These are phyloP conservation scores for Berkeleyomyces basicola DNA, from an alignment of 2,329 filamentous ascomycete species.

Conservation along the genomic window DNA sequence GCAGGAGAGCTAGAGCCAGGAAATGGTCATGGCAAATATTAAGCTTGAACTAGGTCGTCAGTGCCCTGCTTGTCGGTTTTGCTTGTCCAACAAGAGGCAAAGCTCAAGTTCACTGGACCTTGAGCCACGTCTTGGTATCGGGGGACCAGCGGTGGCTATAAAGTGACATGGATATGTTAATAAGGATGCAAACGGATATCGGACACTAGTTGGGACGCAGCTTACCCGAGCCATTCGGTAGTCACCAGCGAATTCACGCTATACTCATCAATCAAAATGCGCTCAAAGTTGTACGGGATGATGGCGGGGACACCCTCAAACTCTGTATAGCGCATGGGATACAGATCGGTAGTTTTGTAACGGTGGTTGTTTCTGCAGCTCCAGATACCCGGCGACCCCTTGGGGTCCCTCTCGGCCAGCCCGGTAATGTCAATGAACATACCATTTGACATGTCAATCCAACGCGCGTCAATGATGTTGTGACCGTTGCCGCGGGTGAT, in stretches of 20 bases:
- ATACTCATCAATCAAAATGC: slow-evolving; percentile 50
- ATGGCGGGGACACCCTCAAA: slow-evolving; percentile 59
- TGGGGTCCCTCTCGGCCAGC: slow-evolving; percentile 48
- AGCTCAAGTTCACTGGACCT: slow-evolving; percentile 18
- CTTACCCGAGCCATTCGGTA: slow-evolving; percentile 47
- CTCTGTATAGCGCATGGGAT: slow-evolving; percentile 54
- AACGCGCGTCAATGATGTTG: slow-evolving; percentile 73
- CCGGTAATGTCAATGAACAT: slow-evolving; percentile 75
- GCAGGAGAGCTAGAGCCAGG: background rate
- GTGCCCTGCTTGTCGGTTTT: background rate
- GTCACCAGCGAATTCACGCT: slow-evolving; percentile 40
- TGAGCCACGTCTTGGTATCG: slow-evolving; percentile 42
- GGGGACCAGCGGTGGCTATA: slow-evolving; percentile 43
- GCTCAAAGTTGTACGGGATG: slow-evolving; percentile 53
- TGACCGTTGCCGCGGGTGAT: slow-evolving; percentile 46
- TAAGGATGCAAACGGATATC: background rate
- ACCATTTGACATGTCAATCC: slow-evolving; percentile 61
- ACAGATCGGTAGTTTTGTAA: slow-evolving; percentile 55
- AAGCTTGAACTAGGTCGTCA: background rate
- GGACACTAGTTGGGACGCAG: slow-evolving; percentile 15
- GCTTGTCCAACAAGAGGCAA: background rate
- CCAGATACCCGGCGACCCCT: slow-evolving; percentile 45
- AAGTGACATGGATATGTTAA: slow-evolving; percentile 3
- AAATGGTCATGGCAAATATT: background rate
- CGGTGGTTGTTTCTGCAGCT: slow-evolving; percentile 67